These are phyloP conservation scores for Gelatoporia subvermispora DNA, from an alignment of 768 basidiomycete species.

Conservation along the genomic window DNA sequence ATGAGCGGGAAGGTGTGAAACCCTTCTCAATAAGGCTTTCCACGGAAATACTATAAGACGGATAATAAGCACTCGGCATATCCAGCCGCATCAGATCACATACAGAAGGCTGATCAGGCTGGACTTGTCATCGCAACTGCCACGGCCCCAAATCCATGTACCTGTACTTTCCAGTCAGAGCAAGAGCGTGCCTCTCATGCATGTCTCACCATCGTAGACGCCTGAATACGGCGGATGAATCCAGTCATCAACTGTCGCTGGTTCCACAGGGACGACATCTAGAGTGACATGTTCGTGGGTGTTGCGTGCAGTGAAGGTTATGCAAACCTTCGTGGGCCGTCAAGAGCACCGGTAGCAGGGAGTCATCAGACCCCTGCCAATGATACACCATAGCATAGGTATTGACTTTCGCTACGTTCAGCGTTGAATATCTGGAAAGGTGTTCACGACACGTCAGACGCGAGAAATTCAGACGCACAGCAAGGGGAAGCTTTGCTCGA, in stretches of 20 bases:
- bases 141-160: conserved; percentile 73
- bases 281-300: neutral
- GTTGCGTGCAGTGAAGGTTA: neutral
- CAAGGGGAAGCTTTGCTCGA: conserved; percentile 33
- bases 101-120: conserved; percentile 67
- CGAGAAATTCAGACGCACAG: conserved; percentile 23
- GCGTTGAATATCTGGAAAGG: conserved; percentile 43
- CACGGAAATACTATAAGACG: conserved; percentile 30
- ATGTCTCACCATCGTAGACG: conserved; percentile 42
- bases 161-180: conserved; percentile 31
- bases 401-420: conserved; percentile 67
- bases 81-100: neutral
- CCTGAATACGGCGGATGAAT: conserved; percentile 56
- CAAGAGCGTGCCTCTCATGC: conserved; percentile 28
- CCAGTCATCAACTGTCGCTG: conserved; percentile 46
- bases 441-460: neutral
- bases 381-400: conserved; percentile 71
- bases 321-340: conserved; percentile 60
- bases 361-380: conserved; percentile 60
- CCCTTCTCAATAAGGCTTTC: conserved; percentile 41
- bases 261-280: conserved; percentile 64
- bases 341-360: conserved; percentile 65
- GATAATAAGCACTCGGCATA: neutral
- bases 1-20: conserved; percentile 39
- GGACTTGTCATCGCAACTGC: conserved; percentile 71